Evolutionary conservation across 768 basidiomycete genomes (phyloP), one percentile per base, ranked within the genome.

Genomic region (Tulasnella sp.): DNA sequence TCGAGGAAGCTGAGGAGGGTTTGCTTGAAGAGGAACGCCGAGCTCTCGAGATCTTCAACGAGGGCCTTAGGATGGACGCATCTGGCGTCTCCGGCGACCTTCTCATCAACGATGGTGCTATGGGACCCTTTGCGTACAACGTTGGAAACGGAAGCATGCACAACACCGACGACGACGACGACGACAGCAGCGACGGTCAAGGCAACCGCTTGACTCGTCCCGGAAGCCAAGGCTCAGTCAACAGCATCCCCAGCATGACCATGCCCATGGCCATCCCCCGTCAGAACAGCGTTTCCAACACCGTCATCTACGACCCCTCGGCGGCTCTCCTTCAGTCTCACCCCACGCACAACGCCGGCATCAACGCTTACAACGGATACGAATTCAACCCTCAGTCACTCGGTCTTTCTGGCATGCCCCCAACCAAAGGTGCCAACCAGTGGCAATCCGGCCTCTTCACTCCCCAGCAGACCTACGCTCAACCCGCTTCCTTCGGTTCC

Each of bases 11-110:
- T 38, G 79, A 79, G 34, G 78, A 79, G 42, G 77, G 76, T 37
- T 64, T 70, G 39, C 76, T 79, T 25, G 80, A 81, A 34, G 81
- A 81, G 74, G 78, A 79, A 40, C 74, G 75, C 71, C 70, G 78
- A 14, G 76, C 77, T 25, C 77, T 76, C 37, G 78, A 76, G 71
- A 77, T 79, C 38, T 77, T 71, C 69, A 64, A 67, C 15, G 74
- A 75, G 34, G 74, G 74, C 1, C 52, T 75, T 29, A 37, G 67
- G 34, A 34, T 75, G 54, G 74, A 75, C n/a, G 64, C 22, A 34
- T 58, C 54, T 2, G 54, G 52, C 17, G 22, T 38, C 64, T 29
- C 54, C 11, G 29, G 29, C 31, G 74, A 75, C 52, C 3, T n/a
- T n/a, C n/a, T n/a, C n/a, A n/a, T n/a, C n/a, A n/a, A n/a, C n/a